Evolutionary conservation across 306 rosid genomes (phyloP).

Genomic region (Crotalaria pallida): DNA sequence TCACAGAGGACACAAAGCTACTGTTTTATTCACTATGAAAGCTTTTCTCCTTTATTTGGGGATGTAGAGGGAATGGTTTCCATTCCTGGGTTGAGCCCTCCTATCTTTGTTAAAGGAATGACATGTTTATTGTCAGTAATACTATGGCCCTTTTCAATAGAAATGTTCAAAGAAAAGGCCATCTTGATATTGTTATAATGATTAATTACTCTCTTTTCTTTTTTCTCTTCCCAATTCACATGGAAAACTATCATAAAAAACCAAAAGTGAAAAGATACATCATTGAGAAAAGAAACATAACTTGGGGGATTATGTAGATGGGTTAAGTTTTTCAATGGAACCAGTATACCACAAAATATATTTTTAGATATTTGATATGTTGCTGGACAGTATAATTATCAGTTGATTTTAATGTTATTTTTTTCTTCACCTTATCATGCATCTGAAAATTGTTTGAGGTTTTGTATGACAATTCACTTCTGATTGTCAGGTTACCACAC

Average conservation of each 20-base stretch:
- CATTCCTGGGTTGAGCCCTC: not conserved
- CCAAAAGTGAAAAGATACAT: not conserved
- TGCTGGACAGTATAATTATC: not conserved
- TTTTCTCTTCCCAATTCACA: not conserved
- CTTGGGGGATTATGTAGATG: not conserved
- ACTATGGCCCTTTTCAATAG: not conserved
- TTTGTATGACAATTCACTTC: conserved; percentile 16
- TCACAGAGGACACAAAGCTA: conserved; percentile 12
- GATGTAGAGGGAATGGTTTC: not conserved
- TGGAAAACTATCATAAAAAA: conserved; percentile 2
- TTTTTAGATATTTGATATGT: conserved; percentile 8
- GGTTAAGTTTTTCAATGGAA: not conserved
- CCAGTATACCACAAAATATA: not conserved
- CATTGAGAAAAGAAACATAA: conserved; percentile 25
- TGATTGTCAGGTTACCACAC: conserved; percentile 52
- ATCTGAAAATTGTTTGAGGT: conserved; percentile 10
- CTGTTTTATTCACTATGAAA: not conserved
- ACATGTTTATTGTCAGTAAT: not conserved
- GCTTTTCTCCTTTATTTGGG: not conserved
- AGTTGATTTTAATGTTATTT: not conserved
- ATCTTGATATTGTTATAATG: not conserved
- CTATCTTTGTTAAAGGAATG: not conserved
- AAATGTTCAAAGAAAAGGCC: not conserved
- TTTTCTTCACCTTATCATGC: conserved; percentile 10
- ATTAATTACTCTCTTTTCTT: not conserved